Base-by-base conservation (phyloP, 164 flowering plant genomes). In the Chimonanthus praecox region DNA sequence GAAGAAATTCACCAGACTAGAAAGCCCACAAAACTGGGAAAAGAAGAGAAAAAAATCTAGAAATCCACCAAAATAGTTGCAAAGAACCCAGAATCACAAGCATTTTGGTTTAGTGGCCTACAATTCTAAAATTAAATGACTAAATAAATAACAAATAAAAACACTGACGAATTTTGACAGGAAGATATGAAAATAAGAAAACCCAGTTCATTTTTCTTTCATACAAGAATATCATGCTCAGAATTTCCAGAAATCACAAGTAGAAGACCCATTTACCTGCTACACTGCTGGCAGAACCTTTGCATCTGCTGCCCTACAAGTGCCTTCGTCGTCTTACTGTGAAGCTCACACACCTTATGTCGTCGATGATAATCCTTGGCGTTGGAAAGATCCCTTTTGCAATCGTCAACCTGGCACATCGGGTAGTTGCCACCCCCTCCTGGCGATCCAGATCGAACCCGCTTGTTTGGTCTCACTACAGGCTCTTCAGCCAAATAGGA, bases 201-300 rank as follows among this genome's bases (percentile, higher is more conserved):
- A 54, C 60, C 60, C n/a, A 54, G 16, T 13, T 10, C 60, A 54
- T 54, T 13, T 54, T 5, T n/a, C 60, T 8, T 54, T 13, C 60
- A 54, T 54, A 54, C 11, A 54, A 11, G 16, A 4, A 54, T 8
- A 54, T 8, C n/a, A 33, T 54, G 60, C n/a, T n/a, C 5, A 54
- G 11, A 54, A 11, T 54, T 13, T 10, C 60, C 3, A 13, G 10
- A 54, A 54, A 54, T 16, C 60, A 13, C 60, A 9, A 54, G 11
- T 8, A 63, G 33, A 62, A 62, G 58, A 58, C 48, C 10, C 6
- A 64, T 3, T 60, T 49, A 90, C 98, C 98, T 90, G 90, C 98
- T 94, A 76, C 98, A 92, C 86, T 94, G 97, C 82, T 94, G 97
- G 80, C 98, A 94, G 78, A 94, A 94, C 79, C 98, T 84, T 79